These are phyloP conservation scores for Eleusine coracana DNA, from an alignment of 176 grass and related monocot genomes.

Conservation along the genomic window DNA sequence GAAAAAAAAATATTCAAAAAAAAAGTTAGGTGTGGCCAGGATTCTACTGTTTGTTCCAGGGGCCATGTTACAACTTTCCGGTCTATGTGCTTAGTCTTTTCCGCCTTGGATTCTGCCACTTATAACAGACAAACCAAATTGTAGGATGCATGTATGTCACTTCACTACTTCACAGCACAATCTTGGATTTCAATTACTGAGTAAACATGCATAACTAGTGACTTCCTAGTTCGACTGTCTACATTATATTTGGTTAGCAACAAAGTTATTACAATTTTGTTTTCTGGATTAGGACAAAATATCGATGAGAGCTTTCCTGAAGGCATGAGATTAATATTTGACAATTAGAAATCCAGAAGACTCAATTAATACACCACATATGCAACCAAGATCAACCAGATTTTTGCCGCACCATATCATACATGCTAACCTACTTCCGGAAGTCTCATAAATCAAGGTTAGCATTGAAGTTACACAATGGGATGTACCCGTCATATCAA, in stretches of 20 bases:
- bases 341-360: neutral
- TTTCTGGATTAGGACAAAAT: neutral
- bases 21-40: neutral
- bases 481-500: neutral
- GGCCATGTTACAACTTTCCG: neutral
- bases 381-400: neutral
- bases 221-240: neutral
- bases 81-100: neutral
- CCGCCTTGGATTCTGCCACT: neutral
- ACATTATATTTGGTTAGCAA: neutral
- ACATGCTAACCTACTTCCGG: neutral
- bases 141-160: neutral
- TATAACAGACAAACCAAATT: neutral
- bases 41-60: constrained; percentile 14
- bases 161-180: constrained; percentile 2
- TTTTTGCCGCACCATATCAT: neutral
- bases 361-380: neutral
- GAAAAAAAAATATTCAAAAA: too few species aligned
- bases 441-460: constrained; percentile 1
- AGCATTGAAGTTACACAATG: neutral
- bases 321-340: neutral
- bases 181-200: neutral
- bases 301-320: neutral
- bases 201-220: neutral
- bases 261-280: neutral